Conservation (phyloP, 2,329 filamentous ascomycete genomes). For the Aspergillus sp. region DNA sequence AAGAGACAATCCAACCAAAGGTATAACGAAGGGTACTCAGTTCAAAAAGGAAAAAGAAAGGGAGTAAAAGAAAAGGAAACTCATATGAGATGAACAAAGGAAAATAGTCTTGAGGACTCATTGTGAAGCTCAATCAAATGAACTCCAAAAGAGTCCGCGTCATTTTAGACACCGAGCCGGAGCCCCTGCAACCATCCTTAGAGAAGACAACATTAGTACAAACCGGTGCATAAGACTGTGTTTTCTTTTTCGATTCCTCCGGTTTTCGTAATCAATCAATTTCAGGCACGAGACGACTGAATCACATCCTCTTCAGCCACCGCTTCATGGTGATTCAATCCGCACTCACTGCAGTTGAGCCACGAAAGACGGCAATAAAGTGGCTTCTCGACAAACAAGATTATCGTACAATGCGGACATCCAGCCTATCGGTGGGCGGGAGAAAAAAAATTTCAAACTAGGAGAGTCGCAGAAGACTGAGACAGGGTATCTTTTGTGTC, state of each 20-base stretch:
- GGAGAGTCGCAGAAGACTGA: constrained; percentile 36
- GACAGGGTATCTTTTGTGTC: constrained; percentile 37
- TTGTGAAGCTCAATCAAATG: constrained; percentile 2
- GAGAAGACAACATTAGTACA: constrained; percentile 19
- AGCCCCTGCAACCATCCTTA: constrained; percentile 22
- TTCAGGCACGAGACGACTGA: constrained; percentile 7
- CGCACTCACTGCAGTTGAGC: constrained; percentile 25
- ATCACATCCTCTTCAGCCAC: constrained; percentile 2
- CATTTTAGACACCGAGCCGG: constrained; percentile 9
- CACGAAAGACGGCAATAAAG: constrained; percentile 23
- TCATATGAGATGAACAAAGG: constrained; percentile 5
- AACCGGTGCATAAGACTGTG: constrained; percentile 17
- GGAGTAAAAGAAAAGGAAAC: constrained; percentile 1
- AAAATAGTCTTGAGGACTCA: constrained; percentile 1
- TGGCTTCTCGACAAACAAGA: constrained; percentile 35
- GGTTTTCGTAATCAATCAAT: constrained; percentile 9
- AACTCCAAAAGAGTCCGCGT: constrained; percentile 4
- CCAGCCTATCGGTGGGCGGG: constrained; percentile 33
- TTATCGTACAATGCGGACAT: constrained; percentile 47
- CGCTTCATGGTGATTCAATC: constrained; percentile 14
- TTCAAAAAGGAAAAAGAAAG: not conserved
- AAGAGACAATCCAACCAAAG: constrained; percentile 25
- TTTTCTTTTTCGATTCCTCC: constrained; percentile 12
- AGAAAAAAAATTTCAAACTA: constrained; percentile 37
- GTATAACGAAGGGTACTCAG: constrained; percentile 11